Evolutionary conservation across 2,329 filamentous ascomycete genomes (phyloP).

Genomic region (Colletotrichum phormii): DNA sequence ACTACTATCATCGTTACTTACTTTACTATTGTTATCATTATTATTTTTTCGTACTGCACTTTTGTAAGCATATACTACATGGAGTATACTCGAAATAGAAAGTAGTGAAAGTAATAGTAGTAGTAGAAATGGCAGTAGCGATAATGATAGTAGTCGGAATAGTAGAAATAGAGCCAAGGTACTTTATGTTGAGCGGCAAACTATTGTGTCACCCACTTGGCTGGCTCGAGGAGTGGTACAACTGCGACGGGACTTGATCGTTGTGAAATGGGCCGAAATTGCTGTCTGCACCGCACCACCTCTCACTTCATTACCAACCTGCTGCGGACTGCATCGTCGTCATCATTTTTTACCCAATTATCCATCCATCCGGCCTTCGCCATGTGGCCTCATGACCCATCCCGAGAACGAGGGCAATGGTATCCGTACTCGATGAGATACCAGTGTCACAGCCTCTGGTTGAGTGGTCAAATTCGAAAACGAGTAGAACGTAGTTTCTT

Average conservation of each 20-base stretch:
- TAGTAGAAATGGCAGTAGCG: too few relatives aligned
- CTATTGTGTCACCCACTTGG: too few relatives aligned
- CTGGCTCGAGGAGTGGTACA: background rate
- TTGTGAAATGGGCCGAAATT: constrained; percentile 9
- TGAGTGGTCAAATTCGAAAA: background rate
- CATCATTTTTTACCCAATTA: constrained; percentile 16
- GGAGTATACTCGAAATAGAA: too few relatives aligned
- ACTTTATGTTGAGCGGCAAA: too few relatives aligned
- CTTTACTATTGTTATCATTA: too few relatives aligned
- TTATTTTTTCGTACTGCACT: too few relatives aligned
- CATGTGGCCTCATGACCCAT: background rate
- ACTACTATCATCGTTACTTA: too few relatives aligned
- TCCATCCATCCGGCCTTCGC: background rate
- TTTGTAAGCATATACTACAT: too few relatives aligned
- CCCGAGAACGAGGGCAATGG: background rate
- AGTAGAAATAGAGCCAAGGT: too few relatives aligned
- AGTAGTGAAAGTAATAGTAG: too few relatives aligned
- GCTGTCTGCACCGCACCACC: constrained; percentile 4
- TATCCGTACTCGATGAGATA: too few relatives aligned
- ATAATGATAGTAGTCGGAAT: too few relatives aligned
- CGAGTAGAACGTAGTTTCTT: background rate
- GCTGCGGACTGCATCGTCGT: constrained; percentile 23
- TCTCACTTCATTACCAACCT: background rate
- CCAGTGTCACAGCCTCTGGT: background rate
- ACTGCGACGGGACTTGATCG: background rate